Conservation (phyloP, 116 monocot genomes). For the Cymodocea nodosa region DNA sequence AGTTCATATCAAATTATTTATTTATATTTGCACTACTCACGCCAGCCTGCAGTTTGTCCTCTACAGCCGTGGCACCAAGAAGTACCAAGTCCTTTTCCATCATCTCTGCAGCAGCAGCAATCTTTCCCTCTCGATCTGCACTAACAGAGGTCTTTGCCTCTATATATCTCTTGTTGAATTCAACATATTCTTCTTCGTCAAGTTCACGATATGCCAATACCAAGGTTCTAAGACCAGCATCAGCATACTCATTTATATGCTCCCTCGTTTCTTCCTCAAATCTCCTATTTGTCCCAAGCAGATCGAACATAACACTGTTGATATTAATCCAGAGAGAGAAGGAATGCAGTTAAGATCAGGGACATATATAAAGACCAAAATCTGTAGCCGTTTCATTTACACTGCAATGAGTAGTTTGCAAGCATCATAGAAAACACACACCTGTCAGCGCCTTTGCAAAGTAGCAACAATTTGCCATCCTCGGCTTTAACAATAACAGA, state of each 20-base stretch:
- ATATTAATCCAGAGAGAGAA: slow-evolving; percentile 1
- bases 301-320: slow-evolving; percentile 82
- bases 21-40: slow-evolving; percentile 18
- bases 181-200: slow-evolving; percentile 43
- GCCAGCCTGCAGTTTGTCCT: slow-evolving; percentile 91
- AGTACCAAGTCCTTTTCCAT: slow-evolving; percentile 72
- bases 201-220: slow-evolving; percentile 76
- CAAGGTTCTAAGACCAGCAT: slow-evolving; percentile 80
- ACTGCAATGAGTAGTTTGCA: neutral
- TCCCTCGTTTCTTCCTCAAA: slow-evolving; percentile 61
- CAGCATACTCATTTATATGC: slow-evolving; percentile 66
- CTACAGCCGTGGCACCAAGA: slow-evolving; percentile 90
- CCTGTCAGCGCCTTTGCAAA: slow-evolving; percentile 92
- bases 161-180: slow-evolving; percentile 36
- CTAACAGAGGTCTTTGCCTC: slow-evolving; percentile 69
- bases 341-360: neutral
- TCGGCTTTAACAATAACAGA: slow-evolving; percentile 59
- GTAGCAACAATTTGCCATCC: slow-evolving; percentile 44
- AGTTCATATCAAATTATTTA: neutral
- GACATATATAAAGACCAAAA: neutral
- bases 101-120: slow-evolving; percentile 50
- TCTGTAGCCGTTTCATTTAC: neutral
- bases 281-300: slow-evolving; percentile 41
- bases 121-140: slow-evolving; percentile 64
- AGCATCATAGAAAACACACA: slow-evolving; percentile 7